These are phyloP conservation scores for Tieghemiomyces parasiticus DNA, from an alignment of 192 early-diverging fungal species.

Conservation along the genomic window DNA sequence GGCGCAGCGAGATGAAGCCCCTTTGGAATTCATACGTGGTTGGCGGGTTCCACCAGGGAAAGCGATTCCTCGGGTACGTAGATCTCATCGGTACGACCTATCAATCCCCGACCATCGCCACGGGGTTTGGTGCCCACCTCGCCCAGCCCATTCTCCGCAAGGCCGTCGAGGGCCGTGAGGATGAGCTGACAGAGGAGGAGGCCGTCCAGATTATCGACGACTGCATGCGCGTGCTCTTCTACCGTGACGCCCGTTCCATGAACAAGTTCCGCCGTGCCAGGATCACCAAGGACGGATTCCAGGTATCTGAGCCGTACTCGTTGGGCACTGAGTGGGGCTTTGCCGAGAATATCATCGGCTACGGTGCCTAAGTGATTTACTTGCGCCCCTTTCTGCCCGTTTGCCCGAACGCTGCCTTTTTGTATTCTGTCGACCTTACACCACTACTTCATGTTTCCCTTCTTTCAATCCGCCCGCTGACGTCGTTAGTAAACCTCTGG, in stretches of 20 bases:
- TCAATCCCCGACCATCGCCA: slow-evolving; percentile 76
- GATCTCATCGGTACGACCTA: slow-evolving; percentile 93
- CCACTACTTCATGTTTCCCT: too few species aligned
- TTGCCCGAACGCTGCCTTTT: too few species aligned
- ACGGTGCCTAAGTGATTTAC: slow-evolving; percentile 39
- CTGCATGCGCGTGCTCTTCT: slow-evolving; percentile 84
- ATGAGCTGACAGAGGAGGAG: slow-evolving; percentile 80
- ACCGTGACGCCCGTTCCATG: slow-evolving; percentile 83
- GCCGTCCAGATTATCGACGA: slow-evolving; percentile 72
- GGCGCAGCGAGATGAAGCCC: slow-evolving; percentile 78
- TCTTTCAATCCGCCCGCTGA: too few species aligned
- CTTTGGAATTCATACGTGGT: slow-evolving; percentile 94
- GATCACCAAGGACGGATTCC: slow-evolving; percentile 65
- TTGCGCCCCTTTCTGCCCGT: too few species aligned
- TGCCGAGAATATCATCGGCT: slow-evolving; percentile 63
- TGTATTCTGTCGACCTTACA: too few species aligned
- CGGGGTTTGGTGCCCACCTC: slow-evolving; percentile 83
- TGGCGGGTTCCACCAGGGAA: slow-evolving; percentile 61
- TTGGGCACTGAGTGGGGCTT: slow-evolving; percentile 84
- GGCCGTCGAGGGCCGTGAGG: slow-evolving; percentile 70
- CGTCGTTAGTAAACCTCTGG: too few species aligned
- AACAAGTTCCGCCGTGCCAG: slow-evolving; percentile 93
- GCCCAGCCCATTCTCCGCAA: slow-evolving; percentile 88
- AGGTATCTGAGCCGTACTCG: slow-evolving; percentile 75
- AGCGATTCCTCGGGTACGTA: slow-evolving; percentile 72